Evolutionary conservation across 129 eudicot species (phyloP), one percentile per base, ranked within the genome.

Genomic region (Escallonia herrerae): DNA sequence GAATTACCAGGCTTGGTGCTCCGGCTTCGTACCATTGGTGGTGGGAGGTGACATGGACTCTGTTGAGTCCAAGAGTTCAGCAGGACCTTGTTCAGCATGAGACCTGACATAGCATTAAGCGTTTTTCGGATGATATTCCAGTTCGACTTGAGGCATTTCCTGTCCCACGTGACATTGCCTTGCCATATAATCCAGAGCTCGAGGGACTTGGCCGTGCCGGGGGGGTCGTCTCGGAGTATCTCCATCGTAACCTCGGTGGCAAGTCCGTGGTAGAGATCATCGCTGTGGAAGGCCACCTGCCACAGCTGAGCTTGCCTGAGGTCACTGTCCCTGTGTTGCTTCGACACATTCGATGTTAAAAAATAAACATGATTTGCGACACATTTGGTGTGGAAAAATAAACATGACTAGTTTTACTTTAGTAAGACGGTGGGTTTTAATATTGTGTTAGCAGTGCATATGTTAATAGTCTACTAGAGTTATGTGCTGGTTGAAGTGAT

Each of bases 231-330:
- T 79, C 98, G 8, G 98, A 93, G 74, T 93, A 83, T 72, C 87
- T 93, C 60, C 96, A 93, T 74, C 96, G 81, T 51, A 77, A 86
- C 80, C 81, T 93, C 9, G 95, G 95, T 3, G 85, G 89, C 0
- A 83, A 88, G 43, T 88, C 98, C n/a, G 80, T 93, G 37, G 98
- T 93, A 2, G 98, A 93, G 82, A 96, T 93, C 37, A 93, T 93
- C 96, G 68, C 85, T 3, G 83, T 96, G 1, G 95, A 93, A 11
- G 98, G 98, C 50, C 98, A 93, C 64, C 83, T 93, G 44, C 98
- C 96, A 9, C 98, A 93, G 56, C 64, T 93, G 73, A 93, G 98
- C 81, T 93, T 95, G 13, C 98, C 98, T 0, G 98, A 88, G 46
- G 87, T 86, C 8, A 96, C 86, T 43, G 62, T 93, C 12, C 98